These are phyloP conservation scores for Basipetospora chlamydospora DNA, from an alignment of 2,329 filamentous ascomycete genomes.

Conservation along the genomic window DNA sequence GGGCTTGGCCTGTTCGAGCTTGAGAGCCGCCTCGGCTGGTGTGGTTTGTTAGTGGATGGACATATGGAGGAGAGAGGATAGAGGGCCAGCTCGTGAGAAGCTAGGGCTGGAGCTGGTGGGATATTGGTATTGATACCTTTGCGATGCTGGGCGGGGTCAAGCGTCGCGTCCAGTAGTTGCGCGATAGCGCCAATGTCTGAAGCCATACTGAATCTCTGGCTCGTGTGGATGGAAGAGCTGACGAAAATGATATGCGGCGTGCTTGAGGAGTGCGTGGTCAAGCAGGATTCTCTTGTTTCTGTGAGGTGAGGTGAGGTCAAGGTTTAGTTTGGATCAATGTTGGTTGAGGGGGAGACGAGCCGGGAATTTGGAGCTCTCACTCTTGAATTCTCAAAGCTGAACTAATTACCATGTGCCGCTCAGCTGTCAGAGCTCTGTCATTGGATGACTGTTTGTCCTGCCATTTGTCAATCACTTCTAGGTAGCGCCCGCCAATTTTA, in stretches of 20 bases:
- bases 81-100: neutral
- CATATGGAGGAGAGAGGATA: neutral
- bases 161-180: constrained; percentile 76
- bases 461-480: too few relatives aligned
- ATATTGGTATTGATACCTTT: constrained; percentile 68
- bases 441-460: too few relatives aligned
- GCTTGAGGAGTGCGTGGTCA: constrained; percentile 10
- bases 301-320: too few relatives aligned
- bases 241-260: constrained; percentile 6
- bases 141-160: constrained; percentile 76
- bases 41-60: constrained; percentile 18
- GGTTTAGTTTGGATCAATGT: neutral
- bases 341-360: constrained; percentile 4
- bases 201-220: constrained; percentile 31
- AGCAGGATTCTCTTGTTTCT: constrained; percentile 5
- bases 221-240: too few relatives aligned
- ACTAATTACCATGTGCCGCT: neutral
- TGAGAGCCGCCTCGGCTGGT: constrained; percentile 68
- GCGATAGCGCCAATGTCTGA: constrained; percentile 48
- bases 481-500: too few relatives aligned
- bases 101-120: neutral
- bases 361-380: neutral
- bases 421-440: neutral
- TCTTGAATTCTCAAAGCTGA: too few relatives aligned
- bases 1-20: constrained; percentile 65